phyloP scores from a whole-genome alignment of 2,329 filamentous ascomycete genomes.

The Beauveria scarabaeidicola region DNA sequence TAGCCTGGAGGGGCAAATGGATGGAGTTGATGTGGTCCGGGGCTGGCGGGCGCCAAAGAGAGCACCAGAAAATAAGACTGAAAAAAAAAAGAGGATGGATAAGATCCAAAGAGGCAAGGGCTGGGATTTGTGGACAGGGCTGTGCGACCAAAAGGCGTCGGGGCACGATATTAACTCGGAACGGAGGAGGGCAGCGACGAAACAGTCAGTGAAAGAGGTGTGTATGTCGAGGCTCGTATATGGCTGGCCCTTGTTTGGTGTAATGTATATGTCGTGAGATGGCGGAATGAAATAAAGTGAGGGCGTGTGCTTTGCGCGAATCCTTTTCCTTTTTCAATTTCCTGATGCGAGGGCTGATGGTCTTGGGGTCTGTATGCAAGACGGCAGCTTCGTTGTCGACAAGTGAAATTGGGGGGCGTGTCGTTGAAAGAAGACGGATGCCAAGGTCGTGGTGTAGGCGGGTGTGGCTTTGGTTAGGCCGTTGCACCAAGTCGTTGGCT shows the following conservation, averaged over 20 bases:
- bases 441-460: neutral
- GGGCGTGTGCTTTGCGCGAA: neutral
- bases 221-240: neutral
- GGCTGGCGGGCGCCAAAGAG: neutral
- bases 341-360: too few species aligned
- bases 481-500: neutral
- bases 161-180: conserved; percentile 15
- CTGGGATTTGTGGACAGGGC: neutral
- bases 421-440: neutral
- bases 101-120: neutral
- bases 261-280: neutral
- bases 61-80: neutral
- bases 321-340: too few species aligned
- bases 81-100: neutral
- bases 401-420: neutral
- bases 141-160: conserved; percentile 7
- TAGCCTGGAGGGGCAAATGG: neutral
- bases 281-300: neutral
- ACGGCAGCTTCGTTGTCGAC: neutral
- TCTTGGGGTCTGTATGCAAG: neutral
- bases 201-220: neutral
- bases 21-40: too few species aligned
- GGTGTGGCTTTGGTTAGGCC: neutral
- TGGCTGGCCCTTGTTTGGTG: neutral
- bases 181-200: neutral